phyloP scores from a whole-genome alignment of 768 basidiomycete genomes.

The Ramaria sp. region DNA sequence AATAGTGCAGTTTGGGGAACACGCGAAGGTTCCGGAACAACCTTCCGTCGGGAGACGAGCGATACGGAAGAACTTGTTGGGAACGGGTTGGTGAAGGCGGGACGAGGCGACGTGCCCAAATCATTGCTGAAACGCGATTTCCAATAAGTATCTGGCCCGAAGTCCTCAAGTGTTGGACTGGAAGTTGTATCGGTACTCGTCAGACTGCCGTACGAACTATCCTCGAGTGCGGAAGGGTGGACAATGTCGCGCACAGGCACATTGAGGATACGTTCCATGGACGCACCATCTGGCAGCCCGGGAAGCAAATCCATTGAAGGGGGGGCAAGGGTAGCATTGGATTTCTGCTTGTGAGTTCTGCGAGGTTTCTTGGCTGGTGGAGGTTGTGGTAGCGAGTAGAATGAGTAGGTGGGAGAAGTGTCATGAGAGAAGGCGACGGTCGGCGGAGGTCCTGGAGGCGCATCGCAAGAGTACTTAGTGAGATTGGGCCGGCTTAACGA shows the following conservation, averaged over 20 bases:
- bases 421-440: background rate
- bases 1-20: background rate
- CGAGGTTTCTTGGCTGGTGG: slow-evolving; percentile 2
- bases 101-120: background rate
- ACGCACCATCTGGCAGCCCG: no score
- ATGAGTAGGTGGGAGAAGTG: background rate
- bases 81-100: slow-evolving; percentile 8
- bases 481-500: slow-evolving; percentile 5
- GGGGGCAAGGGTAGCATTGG: slow-evolving; percentile 16
- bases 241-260: slow-evolving; percentile 16
- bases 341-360: background rate
- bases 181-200: slow-evolving; percentile 22
- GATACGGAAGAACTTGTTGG: background rate
- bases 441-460: background rate
- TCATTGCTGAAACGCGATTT: background rate
- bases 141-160: slow-evolving; percentile 12
- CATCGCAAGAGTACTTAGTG: background rate
- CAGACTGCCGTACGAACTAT: slow-evolving; percentile 32
- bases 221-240: slow-evolving; percentile 19
- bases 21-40: background rate
- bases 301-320: slow-evolving; percentile 18
- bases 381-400: background rate
- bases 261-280: slow-evolving; percentile 78
- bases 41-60: background rate
- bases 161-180: slow-evolving; percentile 22